Evolutionary conservation across 345 rosid species (phyloP), one percentile per base, ranked within the genome.

Genomic region (Arabidopsis suecica): DNA sequence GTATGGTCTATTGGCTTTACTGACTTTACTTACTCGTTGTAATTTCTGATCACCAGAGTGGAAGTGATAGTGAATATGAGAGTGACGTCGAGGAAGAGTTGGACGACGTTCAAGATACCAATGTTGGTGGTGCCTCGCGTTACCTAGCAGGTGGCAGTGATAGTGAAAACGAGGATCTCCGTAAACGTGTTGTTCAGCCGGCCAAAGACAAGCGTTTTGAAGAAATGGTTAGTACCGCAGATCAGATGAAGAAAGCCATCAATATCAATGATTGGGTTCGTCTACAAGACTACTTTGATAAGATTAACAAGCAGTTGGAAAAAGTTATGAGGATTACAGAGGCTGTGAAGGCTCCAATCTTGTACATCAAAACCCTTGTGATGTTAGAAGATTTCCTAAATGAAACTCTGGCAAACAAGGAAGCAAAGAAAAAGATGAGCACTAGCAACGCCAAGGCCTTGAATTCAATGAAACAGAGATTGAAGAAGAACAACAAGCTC

Each of bases 191-290:
- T 20, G 90, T 91, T 47, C 79, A 88, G 84, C 87, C 98, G 0
- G 84, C 97, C 4, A 94, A 91, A 75, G 97, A 94, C 75, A 94
- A 94, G 74, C 84, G 98, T 3, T 86, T 84, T 57, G 96, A 91
- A 65, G 97, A 94, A 86, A 87, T 94, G 97, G 71, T 76, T 0
- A 79, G 80, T 12, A 89, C 93, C 0, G 82, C 89, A 8, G 98
- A 88, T 33, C 91, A 86, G 80, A 91, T 94, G 88, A 91, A 88
- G 83, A 94, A 94, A 73, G 91, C 93, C 5, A 87, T 91, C 84
- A 89, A 91, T 81, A 91, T 94, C 71, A 94, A 94, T 72, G 97
- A 94, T 33, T 94, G 98, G 97, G 96, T 94, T 55, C 83, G 88
- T 73, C 76, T 94, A 58, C 90, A 84, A 50, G 98, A 94, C 58